Conservation (phyloP, 2,329 filamentous ascomycete species). For the Geosmithia putterillii region DNA sequence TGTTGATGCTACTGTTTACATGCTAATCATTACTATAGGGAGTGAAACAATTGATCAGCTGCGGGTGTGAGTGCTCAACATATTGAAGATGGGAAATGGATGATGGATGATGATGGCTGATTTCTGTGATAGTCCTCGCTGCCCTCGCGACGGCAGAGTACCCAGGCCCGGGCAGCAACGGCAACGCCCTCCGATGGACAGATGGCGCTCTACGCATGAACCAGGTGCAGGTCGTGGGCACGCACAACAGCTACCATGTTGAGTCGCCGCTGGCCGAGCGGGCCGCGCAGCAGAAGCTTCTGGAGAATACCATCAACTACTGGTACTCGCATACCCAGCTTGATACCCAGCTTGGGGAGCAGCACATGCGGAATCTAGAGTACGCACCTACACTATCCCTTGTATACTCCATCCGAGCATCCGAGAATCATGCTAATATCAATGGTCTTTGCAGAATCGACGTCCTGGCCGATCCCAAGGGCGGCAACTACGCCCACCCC, state of each 20-base stretch:
- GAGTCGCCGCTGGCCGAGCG: slow-evolving; percentile 29
- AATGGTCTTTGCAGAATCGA: slow-evolving; percentile 21
- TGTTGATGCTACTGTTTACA: too few species aligned
- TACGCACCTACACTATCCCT: not conserved
- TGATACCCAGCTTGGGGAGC: slow-evolving; percentile 28
- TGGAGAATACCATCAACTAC: slow-evolving; percentile 22
- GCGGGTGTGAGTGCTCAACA: not conserved
- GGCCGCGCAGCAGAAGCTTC: slow-evolving; percentile 21
- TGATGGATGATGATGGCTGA: not conserved
- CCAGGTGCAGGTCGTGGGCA: slow-evolving; percentile 36
- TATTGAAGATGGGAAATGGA: not conserved
- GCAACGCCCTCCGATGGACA: slow-evolving; percentile 18
- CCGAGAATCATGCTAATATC: not conserved
- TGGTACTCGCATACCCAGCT: slow-evolving; percentile 34
- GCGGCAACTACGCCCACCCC: slow-evolving; percentile 3
- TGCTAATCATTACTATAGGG: too few species aligned
- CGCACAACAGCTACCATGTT: slow-evolving; percentile 38
- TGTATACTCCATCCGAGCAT: not conserved
- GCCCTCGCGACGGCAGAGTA: not conserved
- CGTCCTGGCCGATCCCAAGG: slow-evolving; percentile 30
- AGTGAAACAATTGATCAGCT: not conserved
- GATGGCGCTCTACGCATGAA: slow-evolving; percentile 28
- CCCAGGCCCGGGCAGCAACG: slow-evolving; percentile 5
- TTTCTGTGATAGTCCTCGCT: not conserved
- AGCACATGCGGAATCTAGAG: slow-evolving; percentile 32